phyloP scores from a whole-genome alignment of 2,329 filamentous ascomycete species.

The Cercospora zeina region DNA sequence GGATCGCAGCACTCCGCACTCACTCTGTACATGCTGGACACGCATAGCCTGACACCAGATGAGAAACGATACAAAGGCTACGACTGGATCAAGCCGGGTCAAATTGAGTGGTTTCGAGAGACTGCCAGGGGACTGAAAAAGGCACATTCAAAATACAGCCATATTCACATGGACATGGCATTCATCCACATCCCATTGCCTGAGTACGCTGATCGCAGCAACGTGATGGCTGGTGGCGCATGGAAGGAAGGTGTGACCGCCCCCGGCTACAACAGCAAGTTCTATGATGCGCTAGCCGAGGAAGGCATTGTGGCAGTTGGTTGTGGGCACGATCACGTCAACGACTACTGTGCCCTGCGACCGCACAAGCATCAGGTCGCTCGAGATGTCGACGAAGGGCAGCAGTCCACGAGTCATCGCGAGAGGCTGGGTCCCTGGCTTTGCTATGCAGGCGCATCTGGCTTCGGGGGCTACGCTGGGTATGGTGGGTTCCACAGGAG shows the following conservation, averaged over 20 bases:
- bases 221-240: conserved; percentile 61
- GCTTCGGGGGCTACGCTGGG: conserved; percentile 92
- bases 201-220: conserved; percentile 69
- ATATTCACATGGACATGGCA: conserved; percentile 90
- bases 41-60: conserved; percentile 87
- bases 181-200: conserved; percentile 97
- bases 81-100: conserved; percentile 92
- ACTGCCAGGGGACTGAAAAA: conserved; percentile 73
- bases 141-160: conserved; percentile 70
- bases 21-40: conserved; percentile 92
- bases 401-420: conserved; percentile 15
- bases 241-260: conserved; percentile 86
- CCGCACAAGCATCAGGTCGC: conserved; percentile 29
- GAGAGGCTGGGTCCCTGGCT: conserved; percentile 68
- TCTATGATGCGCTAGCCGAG: conserved; percentile 83
- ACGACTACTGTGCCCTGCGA: conserved; percentile 85
- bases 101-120: conserved; percentile 90
- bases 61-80: conserved; percentile 88
- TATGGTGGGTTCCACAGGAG: conserved; percentile 83
- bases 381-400: conserved; percentile 15
- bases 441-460: conserved; percentile 91
- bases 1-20: conserved; percentile 85
- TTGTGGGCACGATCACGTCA: conserved; percentile 94
- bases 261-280: conserved; percentile 86
- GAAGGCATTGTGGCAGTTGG: conserved; percentile 84